These are phyloP conservation scores for Fusarium annulatum DNA, from an alignment of 2,329 filamentous ascomycete genomes.

Conservation along the genomic window DNA sequence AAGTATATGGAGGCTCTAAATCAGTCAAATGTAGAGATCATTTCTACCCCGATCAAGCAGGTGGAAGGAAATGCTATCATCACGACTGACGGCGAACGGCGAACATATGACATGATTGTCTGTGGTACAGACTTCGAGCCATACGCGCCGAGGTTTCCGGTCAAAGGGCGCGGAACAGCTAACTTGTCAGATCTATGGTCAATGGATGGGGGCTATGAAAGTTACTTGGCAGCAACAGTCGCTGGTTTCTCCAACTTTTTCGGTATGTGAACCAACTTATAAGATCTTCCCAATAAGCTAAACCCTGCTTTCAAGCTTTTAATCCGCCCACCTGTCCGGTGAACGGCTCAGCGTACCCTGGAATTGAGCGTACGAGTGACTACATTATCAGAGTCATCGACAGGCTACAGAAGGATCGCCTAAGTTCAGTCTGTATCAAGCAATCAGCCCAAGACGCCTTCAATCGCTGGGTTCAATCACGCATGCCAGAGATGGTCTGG, in stretches of 20 bases:
- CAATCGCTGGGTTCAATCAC: not conserved
- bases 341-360: not conserved
- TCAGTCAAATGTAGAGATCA: not conserved
- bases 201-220: not conserved
- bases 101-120: not conserved
- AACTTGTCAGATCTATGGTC: not conserved
- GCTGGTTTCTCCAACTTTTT: not conserved
- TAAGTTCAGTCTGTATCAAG: not conserved
- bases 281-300: not conserved
- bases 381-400: not conserved
- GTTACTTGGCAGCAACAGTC: not conserved
- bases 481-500: not conserved
- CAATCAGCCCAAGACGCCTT: not conserved
- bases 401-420: not conserved
- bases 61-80: not conserved
- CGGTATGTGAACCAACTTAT: not conserved
- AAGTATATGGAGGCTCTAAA: not conserved
- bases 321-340: not conserved
- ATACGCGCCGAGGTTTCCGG: not conserved
- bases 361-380: not conserved
- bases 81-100: not conserved
- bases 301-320: not conserved
- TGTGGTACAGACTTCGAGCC: not conserved
- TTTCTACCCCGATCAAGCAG: not conserved
- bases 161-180: not conserved